Evolutionary conservation across 1,284 basidiomycete genomes (phyloP).

Genomic region (Ustilago curta): DNA sequence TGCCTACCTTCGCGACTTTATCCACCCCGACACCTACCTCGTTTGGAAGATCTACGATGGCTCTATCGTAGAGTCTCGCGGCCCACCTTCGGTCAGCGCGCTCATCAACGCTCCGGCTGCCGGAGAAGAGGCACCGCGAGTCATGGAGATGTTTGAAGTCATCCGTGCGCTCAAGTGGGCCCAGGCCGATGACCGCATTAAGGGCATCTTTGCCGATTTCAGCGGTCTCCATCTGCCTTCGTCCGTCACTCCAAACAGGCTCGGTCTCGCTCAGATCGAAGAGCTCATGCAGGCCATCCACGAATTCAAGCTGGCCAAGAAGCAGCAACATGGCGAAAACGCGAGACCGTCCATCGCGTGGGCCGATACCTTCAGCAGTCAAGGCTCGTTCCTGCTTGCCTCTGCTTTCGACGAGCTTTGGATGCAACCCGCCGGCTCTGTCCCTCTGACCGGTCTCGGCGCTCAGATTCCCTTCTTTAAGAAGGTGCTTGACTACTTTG

Average conservation of each 20-base stretch:
- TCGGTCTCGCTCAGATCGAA: slow-evolving; percentile 71
- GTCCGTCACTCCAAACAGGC: slow-evolving; percentile 57
- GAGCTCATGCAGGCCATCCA: slow-evolving; percentile 70
- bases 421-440: slow-evolving; percentile 70
- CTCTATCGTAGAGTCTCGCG: slow-evolving; percentile 62
- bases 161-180: slow-evolving; percentile 70
- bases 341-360: slow-evolving; percentile 69
- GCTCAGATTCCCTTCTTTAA: slow-evolving; percentile 61
- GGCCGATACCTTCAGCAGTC: slow-evolving; percentile 70
- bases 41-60: slow-evolving; percentile 68
- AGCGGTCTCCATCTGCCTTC: slow-evolving; percentile 68
- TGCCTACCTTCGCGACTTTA: slow-evolving; percentile 48
- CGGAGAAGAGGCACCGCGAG: slow-evolving; percentile 53
- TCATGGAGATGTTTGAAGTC: slow-evolving; percentile 70
- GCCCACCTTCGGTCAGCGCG: slow-evolving; percentile 40
- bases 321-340: slow-evolving; percentile 61
- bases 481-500: slow-evolving; percentile 70
- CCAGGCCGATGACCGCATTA: slow-evolving; percentile 68
- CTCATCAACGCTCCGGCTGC: slow-evolving; percentile 47
- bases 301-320: slow-evolving; percentile 69
- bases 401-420: slow-evolving; percentile 71
- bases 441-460: slow-evolving; percentile 70
- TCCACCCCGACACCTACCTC: slow-evolving; percentile 63
- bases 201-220: slow-evolving; percentile 71
- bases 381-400: slow-evolving; percentile 70